Base-by-base conservation (phyloP, 768 basidiomycete species). In the Trametes cinnabarina region DNA sequence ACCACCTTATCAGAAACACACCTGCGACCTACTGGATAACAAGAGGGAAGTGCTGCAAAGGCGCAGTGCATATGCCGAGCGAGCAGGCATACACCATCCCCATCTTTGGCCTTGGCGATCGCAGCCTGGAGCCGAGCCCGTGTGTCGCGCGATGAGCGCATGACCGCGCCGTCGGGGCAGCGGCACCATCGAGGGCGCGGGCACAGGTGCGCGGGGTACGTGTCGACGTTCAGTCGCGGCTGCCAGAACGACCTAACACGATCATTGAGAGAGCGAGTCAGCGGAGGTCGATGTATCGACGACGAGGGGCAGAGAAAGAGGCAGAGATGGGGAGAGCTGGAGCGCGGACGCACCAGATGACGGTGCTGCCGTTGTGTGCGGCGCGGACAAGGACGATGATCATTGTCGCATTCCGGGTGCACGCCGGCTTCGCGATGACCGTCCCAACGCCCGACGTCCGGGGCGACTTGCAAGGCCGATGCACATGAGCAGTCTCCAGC, bases 381-480 rank as follows among this genome's bases (percentile, higher is more conserved):
- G 71, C 72, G 22, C 71, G 67, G 55, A 72, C 67, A 6, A 76
- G 62, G 0, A 76, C 68, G 17, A 73, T 65, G 40, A 77, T 71
- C 55, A 76, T 71, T 9, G 76, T 77, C 10, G 66, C 69, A 58
- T 79, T 78, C 30, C 73, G 66, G 51, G 76, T 76, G 52, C 77
- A 77, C 19, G 55, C 55, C 23, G 78, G 73, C 62, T 78, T 78
- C n/a, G 77, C 74, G 12, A 76, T 73, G 9, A 79, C 71, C 77
- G 78, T 77, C 9, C 78, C 78, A 51, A 78, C 66, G 51, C 77
- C 74, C n/a, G 77, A n/a, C n/a, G n/a, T n/a, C n/a, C n/a, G n/a
- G n/a, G n/a, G n/a, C n/a, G n/a, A n/a, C n/a, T n/a, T n/a, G n/a
- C n/a, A n/a, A n/a, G n/a, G n/a, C n/a, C n/a, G n/a, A n/a, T n/a